phyloP scores from a whole-genome alignment of 108 stramenopile species.

The Skeletonema costatum region DNA sequence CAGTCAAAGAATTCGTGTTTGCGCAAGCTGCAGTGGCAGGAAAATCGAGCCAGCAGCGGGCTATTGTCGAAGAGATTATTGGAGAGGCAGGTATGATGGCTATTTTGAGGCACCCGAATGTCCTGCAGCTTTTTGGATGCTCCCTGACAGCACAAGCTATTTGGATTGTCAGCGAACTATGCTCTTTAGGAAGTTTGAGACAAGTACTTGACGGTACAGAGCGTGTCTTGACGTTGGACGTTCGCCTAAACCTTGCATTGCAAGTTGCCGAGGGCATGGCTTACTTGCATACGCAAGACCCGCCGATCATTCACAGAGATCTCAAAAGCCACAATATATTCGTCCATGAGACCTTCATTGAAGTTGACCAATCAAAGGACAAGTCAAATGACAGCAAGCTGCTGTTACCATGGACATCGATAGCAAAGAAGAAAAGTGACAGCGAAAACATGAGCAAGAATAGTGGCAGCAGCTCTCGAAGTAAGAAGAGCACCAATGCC shows the following conservation, averaged over 20 bases:
- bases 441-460: constrained; percentile 15
- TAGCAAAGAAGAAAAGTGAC: constrained; percentile 23
- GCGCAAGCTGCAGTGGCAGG: constrained; percentile 98
- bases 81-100: constrained; percentile 99
- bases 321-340: constrained; percentile 98
- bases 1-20: constrained; percentile 98
- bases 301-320: constrained; percentile 98
- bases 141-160: constrained; percentile 94
- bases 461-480: constrained; percentile 3
- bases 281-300: constrained; percentile 92
- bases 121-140: constrained; percentile 96
- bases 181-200: constrained; percentile 90
- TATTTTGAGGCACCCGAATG: constrained; percentile 94
- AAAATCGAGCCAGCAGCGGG: constrained; percentile 91
- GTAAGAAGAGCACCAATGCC: neutral
- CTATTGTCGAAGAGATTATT: constrained; percentile 98
- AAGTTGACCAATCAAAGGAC: constrained; percentile 38
- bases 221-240: constrained; percentile 53
- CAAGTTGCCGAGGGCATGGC: constrained; percentile 97
- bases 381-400: constrained; percentile 39
- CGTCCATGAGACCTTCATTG: constrained; percentile 89
- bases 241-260: constrained; percentile 73
- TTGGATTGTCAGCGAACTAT: constrained; percentile 97
- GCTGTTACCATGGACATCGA: constrained; percentile 31
- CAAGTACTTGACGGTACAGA: constrained; percentile 92